Base-by-base conservation (phyloP, 2,329 filamentous ascomycete species). In the Lasiodiplodia theobromae region DNA sequence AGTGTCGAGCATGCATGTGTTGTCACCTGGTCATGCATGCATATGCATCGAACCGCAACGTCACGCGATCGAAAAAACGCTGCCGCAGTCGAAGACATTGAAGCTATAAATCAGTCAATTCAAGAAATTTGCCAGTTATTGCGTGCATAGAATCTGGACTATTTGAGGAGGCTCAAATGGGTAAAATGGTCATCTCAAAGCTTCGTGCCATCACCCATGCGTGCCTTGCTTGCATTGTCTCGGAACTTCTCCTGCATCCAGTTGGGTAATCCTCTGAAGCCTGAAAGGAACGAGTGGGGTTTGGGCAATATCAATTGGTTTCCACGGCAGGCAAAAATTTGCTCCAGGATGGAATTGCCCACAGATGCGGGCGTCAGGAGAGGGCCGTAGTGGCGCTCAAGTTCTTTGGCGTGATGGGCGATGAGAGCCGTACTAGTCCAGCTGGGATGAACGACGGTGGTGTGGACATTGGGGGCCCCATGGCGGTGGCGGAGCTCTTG, bases 181-280 rank as follows among this genome's bases (percentile, higher is more conserved):
- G 16, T 7, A 6, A 44, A 21, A 18, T 16, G 16, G 6, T 44
- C 16, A 44, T 18, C 8, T 57, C 54, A 49, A 23, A 16, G 12
- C 1, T 12, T 21, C 7, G 11, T 7, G 18, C 16, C 31, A 34
- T 37, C 28, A 6, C 28, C 54, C 28, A 44, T 58, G 8, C 53
- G 53, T 7, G 37, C 10, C 53, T 57, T 58, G 1, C 71, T 71
- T n/a, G 72, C 40, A n/a, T 69, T 66, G 60, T 68, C 71, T 66
- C 79, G 69, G 1, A 76, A 3, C 3, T 52, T 47, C 72, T 85
- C 83, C 72, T 86, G 84, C 66, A 84, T 34, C 84, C 84, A 86
- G 49, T 78, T 78, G 1, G 84, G 83, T 76, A 80, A 81, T 0
- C 78, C 83, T 67, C 84, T 77, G 40, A 86, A 70, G 8, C 73